Conservation (phyloP, 352 stramenopile genomes). For the Pythium aristosporum region DNA sequence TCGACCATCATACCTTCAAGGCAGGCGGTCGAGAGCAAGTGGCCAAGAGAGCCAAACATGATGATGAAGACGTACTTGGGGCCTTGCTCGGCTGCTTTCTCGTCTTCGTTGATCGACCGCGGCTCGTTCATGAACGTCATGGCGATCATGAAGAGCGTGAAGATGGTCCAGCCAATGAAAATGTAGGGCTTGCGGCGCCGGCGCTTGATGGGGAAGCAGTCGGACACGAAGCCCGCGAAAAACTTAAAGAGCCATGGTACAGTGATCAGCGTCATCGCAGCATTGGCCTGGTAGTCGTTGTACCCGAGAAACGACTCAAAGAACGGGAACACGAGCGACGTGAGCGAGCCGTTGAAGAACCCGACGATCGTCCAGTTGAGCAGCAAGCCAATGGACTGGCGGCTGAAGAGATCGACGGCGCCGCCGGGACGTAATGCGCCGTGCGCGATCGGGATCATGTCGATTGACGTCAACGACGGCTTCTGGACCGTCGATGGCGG, state of each 20-base stretch:
- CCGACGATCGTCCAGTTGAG: conserved; percentile 31
- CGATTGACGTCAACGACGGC: conserved; percentile 3
- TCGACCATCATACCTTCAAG: conserved; percentile 27
- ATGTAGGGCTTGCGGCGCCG: conserved; percentile 36
- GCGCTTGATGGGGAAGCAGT: conserved; percentile 29
- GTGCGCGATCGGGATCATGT: conserved; percentile 8
- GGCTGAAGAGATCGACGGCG: conserved; percentile 9
- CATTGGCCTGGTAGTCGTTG: conserved; percentile 5
- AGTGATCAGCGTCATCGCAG: conserved; percentile 8
- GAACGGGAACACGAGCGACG: conserved; percentile 23
- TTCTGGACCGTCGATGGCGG: background rate
- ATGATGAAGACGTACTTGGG: conserved; percentile 16
- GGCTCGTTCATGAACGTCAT: conserved; percentile 22
- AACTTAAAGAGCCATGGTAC: conserved; percentile 31
- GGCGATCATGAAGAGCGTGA: conserved; percentile 20
- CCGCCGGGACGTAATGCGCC: conserved; percentile 1
- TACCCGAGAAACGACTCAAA: conserved; percentile 28
- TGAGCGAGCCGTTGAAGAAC: conserved; percentile 28
- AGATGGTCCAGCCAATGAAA: conserved; percentile 27
- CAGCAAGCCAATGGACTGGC: conserved; percentile 15
- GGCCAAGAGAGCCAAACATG: conserved; percentile 16
- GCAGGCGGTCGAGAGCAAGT: conserved; percentile 7
- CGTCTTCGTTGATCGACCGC: background rate
- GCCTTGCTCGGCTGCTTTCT: background rate
- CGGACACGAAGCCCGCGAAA: conserved; percentile 29